Evolutionary conservation across 768 basidiomycete genomes (phyloP).

Genomic region (Mycena rebaudengoi): DNA sequence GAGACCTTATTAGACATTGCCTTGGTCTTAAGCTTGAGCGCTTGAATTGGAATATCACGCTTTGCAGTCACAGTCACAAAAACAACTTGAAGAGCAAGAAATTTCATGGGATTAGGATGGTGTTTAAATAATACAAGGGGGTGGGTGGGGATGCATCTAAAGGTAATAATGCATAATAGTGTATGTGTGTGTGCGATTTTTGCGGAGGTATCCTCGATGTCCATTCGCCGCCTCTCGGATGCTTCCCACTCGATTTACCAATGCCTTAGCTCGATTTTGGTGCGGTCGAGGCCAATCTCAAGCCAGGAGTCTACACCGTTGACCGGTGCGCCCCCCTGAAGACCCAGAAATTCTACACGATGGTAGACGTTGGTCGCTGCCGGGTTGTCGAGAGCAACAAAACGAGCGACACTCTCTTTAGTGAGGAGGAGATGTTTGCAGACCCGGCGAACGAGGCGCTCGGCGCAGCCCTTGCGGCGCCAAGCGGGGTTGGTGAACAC

Average conservation of each 20-base stretch:
- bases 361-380: conserved; percentile 67
- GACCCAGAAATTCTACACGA: conserved; percentile 72
- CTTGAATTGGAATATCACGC: no score
- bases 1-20: no score
- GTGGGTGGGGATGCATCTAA: no score
- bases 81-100: no score
- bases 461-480: conserved; percentile 65
- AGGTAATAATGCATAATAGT: no score
- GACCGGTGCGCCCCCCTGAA: conserved; percentile 42
- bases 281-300: conserved; percentile 59
- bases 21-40: no score
- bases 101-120: no score
- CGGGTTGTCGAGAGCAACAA: conserved; percentile 65
- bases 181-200: no score
- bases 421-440: conserved; percentile 55
- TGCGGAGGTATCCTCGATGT: no score
- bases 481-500: conserved; percentile 68
- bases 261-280: conserved; percentile 61
- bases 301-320: conserved; percentile 58
- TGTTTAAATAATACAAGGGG: no score
- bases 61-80: no score
- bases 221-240: no score
- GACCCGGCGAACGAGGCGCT: conserved; percentile 66
- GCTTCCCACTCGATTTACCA: conserved; percentile 58
- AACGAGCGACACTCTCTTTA: conserved; percentile 66